Conservation (phyloP, 2,329 filamentous ascomycete species). For the Monosporascus sp. region DNA sequence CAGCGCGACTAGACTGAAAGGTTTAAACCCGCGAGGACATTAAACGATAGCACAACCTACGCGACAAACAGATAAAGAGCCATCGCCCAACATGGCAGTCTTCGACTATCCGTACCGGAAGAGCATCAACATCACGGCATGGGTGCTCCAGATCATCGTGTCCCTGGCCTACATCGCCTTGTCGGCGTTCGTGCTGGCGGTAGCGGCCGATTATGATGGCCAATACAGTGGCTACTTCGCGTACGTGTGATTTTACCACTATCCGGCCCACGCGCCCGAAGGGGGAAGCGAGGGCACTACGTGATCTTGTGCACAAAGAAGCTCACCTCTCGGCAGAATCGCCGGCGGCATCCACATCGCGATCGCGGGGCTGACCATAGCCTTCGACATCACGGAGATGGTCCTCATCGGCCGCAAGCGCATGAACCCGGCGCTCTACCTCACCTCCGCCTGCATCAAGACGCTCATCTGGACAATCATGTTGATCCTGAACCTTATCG, state of each 20-base stretch:
- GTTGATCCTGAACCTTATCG: constrained; percentile 12
- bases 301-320: not conserved
- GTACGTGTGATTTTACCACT: constrained; percentile 2
- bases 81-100: constrained; percentile 10
- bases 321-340: constrained; percentile 5
- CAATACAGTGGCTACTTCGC: constrained; percentile 4
- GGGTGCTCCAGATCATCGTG: constrained; percentile 19
- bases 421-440: constrained; percentile 19
- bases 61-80: not conserved
- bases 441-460: constrained; percentile 18
- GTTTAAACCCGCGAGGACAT: not conserved
- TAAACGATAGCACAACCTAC: not conserved
- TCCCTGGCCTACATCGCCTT: constrained; percentile 15
- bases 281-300: not conserved
- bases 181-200: constrained; percentile 9
- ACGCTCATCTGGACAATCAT: constrained; percentile 15
- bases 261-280: not conserved
- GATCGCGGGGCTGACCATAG: constrained; percentile 13
- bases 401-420: constrained; percentile 14
- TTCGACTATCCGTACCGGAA: constrained; percentile 20
- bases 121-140: constrained; percentile 18
- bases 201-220: constrained; percentile 1
- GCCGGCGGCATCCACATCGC: constrained; percentile 15
- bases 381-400: constrained; percentile 20
- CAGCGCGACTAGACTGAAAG: not conserved